Percentiles rank a stretch among this genome's conserved stretches.
These are phyloP conservation scores for Calonectria multiphialidica DNA, from an alignment of 2,329 filamentous ascomycete species.

Conservation along the genomic window DNA sequence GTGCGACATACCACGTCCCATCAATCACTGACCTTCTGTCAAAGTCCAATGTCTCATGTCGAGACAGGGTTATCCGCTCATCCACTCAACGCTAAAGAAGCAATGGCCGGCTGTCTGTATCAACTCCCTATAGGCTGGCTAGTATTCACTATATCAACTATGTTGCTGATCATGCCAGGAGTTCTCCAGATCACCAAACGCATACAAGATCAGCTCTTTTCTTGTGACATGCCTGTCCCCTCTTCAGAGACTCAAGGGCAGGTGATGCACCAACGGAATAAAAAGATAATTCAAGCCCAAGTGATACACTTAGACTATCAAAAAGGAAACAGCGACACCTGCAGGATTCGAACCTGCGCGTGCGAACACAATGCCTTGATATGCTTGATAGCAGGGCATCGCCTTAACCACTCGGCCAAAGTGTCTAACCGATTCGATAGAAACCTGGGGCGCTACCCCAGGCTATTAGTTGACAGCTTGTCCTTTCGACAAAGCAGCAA, in stretches of 20 bases:
- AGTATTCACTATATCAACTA: too few species aligned
- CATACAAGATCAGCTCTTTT: neutral
- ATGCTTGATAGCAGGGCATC: constrained; percentile 1
- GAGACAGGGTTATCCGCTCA: too few species aligned
- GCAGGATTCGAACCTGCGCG: constrained; percentile 8
- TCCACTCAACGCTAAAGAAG: too few species aligned
- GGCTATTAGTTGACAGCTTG: neutral
- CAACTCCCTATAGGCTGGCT: too few species aligned
- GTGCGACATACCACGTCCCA: too few species aligned
- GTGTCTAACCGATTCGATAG: neutral
- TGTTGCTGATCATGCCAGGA: too few species aligned
- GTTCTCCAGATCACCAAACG: neutral
- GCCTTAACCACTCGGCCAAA: constrained; percentile 9
- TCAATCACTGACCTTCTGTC: too few species aligned
- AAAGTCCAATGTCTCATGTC: too few species aligned
- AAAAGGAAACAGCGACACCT: constrained; percentile 9
- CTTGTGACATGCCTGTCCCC: neutral
- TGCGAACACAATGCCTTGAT: constrained; percentile 5
- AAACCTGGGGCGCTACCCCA: neutral
- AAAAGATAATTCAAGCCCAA: neutral
- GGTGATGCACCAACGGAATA: neutral
- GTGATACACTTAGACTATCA: neutral
- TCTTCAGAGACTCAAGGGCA: too few species aligned
- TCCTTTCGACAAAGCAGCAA: neutral
- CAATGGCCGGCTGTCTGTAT: too few species aligned